Conservation (phyloP, 2,329 filamentous ascomycete species). For the Talaromyces amestolkiae region DNA sequence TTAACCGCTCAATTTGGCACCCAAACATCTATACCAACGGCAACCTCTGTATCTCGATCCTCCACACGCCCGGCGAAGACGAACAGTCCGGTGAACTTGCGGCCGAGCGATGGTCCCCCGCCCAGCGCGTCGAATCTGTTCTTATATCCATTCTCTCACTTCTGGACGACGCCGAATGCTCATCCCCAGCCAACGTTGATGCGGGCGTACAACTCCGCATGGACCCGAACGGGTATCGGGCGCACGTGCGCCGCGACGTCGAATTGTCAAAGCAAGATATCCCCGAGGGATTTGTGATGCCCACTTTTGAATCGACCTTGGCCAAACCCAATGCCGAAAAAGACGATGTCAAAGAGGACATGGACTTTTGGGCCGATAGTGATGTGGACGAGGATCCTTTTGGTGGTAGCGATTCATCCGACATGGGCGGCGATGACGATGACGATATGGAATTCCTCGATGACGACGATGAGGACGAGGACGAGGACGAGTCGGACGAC, state of each 20-base stretch:
- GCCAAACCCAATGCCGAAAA: constrained; percentile 45
- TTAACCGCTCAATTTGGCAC: constrained; percentile 76
- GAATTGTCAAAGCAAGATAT: constrained; percentile 75
- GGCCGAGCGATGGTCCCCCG: constrained; percentile 88
- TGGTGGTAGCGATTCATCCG: constrained; percentile 63
- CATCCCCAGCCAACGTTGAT: constrained; percentile 91
- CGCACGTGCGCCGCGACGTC: constrained; percentile 66
- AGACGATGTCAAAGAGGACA: constrained; percentile 64
- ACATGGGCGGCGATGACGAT: constrained; percentile 8
- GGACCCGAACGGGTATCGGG: constrained; percentile 66
- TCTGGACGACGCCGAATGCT: constrained; percentile 90
- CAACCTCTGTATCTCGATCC: constrained; percentile 91
- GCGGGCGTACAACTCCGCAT: constrained; percentile 83
- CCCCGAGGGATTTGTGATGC: constrained; percentile 76
- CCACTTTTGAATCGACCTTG: constrained; percentile 56
- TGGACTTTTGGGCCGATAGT: constrained; percentile 77
- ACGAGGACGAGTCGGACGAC: constrained; percentile 19
- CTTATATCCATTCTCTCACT: constrained; percentile 88
- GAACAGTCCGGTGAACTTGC: constrained; percentile 87
- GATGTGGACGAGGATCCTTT: constrained; percentile 67
- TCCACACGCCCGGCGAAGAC: constrained; percentile 89
- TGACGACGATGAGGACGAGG: constrained; percentile 22
- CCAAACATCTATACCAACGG: constrained; percentile 93
- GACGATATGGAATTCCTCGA: constrained; percentile 25
- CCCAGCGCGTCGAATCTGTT: constrained; percentile 91